phyloP scores from a whole-genome alignment of 2,329 filamentous ascomycete genomes.

The Penicillium sp. region DNA sequence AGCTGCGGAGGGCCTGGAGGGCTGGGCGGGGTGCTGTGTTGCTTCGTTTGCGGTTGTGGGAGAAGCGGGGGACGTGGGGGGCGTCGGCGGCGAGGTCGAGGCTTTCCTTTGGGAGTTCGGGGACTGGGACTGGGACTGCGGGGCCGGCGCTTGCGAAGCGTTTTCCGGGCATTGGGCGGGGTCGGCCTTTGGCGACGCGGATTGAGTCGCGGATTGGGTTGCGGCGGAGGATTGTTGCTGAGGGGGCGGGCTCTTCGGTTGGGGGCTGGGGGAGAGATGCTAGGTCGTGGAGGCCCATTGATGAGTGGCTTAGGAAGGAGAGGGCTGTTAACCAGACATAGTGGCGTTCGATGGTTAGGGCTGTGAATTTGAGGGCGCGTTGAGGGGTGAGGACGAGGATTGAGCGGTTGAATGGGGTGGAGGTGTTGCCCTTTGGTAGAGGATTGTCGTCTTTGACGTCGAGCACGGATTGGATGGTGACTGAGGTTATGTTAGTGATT shows the following conservation, averaged over 20 bases:
- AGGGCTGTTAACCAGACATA: constrained; percentile 93
- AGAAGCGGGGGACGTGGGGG: constrained; percentile 56
- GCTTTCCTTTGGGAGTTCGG: constrained; percentile 33
- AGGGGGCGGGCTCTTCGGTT: constrained; percentile 41
- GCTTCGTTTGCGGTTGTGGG: constrained; percentile 82
- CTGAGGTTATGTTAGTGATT: constrained; percentile 49
- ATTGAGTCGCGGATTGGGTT: constrained; percentile 83
- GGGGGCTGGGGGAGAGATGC: constrained; percentile 59
- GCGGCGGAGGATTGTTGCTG: constrained; percentile 53
- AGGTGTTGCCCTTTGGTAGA: constrained; percentile 66
- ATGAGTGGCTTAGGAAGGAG: constrained; percentile 90
- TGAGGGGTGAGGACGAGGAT: constrained; percentile 94
- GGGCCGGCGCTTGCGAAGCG: constrained; percentile 36
- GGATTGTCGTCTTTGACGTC: constrained; percentile 95
- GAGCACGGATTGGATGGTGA: constrained; percentile 91
- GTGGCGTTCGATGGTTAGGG: constrained; percentile 77
- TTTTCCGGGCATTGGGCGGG: constrained; percentile 45
- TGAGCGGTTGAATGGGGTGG: constrained; percentile 78
- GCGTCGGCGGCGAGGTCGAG: constrained; percentile 47
- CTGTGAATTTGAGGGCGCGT: constrained; percentile 92
- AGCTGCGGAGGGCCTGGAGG: constrained; percentile 71
- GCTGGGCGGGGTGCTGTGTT: constrained; percentile 72
- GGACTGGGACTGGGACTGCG: constrained; percentile 24
- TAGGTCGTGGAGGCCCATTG: constrained; percentile 76
- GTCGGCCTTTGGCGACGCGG: constrained; percentile 76